These are phyloP conservation scores for Chenopodium formosanum DNA, from an alignment of 148 eudicot species.

Conservation along the genomic window DNA sequence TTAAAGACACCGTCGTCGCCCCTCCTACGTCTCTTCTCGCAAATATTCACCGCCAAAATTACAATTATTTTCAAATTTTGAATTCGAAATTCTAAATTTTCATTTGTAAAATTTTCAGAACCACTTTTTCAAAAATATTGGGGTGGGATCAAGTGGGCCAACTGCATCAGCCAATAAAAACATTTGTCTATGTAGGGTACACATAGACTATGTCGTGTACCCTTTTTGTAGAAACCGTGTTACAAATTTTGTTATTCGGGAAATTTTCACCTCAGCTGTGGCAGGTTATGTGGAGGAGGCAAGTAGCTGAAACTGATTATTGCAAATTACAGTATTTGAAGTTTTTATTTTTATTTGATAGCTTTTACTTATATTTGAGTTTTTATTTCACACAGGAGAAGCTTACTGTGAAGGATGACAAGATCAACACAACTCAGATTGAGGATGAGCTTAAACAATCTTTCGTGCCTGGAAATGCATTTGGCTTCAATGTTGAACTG, in stretches of 20 bases:
- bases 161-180: no score
- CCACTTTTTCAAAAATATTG: no score
- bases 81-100: no score
- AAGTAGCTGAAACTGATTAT: constrained; percentile 23
- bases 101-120: no score
- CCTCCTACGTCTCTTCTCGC: no score
- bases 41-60: no score
- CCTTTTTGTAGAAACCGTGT: constrained; percentile 48
- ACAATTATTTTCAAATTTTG: no score
- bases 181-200: no score
- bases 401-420: constrained; percentile 59
- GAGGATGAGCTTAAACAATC: constrained; percentile 58
- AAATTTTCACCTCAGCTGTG: constrained; percentile 65
- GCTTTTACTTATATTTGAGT: neutral
- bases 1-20: no score
- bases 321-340: neutral
- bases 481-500: constrained; percentile 68
- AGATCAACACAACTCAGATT: constrained; percentile 62
- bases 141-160: no score
- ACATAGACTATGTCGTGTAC: no score
- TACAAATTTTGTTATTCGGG: constrained; percentile 62
- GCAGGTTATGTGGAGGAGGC: constrained; percentile 65
- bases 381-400: constrained; percentile 50
- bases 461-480: constrained; percentile 67
- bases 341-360: neutral